Conservation (phyloP, 805 yeast genomes). For the Candida broadrunensis region DNA sequence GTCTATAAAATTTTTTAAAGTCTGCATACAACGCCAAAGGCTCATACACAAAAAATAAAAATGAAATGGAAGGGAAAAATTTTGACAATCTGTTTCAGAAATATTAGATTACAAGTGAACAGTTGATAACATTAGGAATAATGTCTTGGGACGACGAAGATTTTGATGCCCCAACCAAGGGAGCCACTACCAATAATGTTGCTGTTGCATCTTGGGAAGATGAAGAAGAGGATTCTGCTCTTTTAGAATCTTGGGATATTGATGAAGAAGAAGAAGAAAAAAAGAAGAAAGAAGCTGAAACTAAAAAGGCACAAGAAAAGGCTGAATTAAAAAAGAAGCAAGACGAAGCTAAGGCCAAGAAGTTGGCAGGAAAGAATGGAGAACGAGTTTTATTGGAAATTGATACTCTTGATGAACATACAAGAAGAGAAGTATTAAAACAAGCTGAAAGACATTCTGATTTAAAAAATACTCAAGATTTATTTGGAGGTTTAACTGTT, state of each 20-base stretch:
- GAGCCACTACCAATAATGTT: slow-evolving; percentile 45
- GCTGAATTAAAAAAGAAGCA: slow-evolving; percentile 44
- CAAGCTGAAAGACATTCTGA: slow-evolving; percentile 84
- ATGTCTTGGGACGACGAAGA: slow-evolving; percentile 87
- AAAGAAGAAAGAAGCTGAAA: slow-evolving; percentile 41
- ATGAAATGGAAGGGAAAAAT: no score
- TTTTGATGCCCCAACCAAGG: slow-evolving; percentile 58
- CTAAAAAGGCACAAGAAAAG: slow-evolving; percentile 38
- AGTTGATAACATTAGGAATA: no score
- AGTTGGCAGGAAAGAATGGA: slow-evolving; percentile 37
- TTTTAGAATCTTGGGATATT: slow-evolving; percentile 84
- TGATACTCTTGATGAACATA: slow-evolving; percentile 67
- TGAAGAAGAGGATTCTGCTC: slow-evolving; percentile 72
- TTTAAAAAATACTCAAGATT: slow-evolving; percentile 87
- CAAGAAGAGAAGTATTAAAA: slow-evolving; percentile 71
- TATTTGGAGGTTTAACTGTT: slow-evolving; percentile 72
- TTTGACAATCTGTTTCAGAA: no score
- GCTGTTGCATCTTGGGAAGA: slow-evolving; percentile 83
- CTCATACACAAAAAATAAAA: no score
- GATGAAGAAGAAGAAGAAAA: slow-evolving; percentile 67
- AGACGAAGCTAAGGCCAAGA: slow-evolving; percentile 48
- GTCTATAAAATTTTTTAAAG: no score
- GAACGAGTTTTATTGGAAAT: slow-evolving; percentile 49
- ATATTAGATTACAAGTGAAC: no score
- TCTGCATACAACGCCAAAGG: no score